phyloP scores from a whole-genome alignment of 2,329 filamentous ascomycete species.

The Nemania sp. region DNA sequence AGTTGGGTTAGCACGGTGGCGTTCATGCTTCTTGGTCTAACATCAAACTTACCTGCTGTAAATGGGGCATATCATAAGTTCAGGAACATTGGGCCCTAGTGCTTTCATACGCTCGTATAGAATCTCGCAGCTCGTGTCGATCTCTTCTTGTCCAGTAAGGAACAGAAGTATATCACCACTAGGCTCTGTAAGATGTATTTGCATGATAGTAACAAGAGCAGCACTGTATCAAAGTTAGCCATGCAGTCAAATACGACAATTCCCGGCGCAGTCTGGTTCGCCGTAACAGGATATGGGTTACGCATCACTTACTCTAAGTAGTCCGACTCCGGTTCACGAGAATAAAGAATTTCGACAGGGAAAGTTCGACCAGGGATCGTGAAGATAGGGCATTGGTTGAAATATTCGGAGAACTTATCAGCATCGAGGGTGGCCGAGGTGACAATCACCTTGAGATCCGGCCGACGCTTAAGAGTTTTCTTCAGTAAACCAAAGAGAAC shows the following conservation, averaged over 20 bases:
- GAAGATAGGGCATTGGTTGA: conserved; percentile 94
- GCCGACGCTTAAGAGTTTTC: conserved; percentile 82
- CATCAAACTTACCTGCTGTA: conserved; percentile 61
- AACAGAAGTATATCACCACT: conserved; percentile 95
- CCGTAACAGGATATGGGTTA: background rate
- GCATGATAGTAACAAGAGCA: conserved; percentile 95
- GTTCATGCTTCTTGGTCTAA: background rate
- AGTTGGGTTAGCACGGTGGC: background rate
- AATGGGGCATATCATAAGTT: conserved; percentile 91
- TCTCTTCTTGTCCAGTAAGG: conserved; percentile 96
- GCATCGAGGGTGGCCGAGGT: conserved; percentile 96
- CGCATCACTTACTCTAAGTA: conserved; percentile 68
- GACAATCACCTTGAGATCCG: conserved; percentile 92
- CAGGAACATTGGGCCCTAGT: conserved; percentile 84
- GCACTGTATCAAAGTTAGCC: conserved; percentile 46
- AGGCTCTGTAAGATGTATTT: conserved; percentile 93
- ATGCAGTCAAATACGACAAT: background rate
- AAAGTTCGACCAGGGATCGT: conserved; percentile 94
- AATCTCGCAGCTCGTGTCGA: conserved; percentile 92
- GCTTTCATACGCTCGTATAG: conserved; percentile 96
- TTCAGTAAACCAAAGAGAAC: conserved; percentile 93
- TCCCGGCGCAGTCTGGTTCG: background rate
- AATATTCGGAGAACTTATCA: conserved; percentile 96
- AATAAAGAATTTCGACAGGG: conserved; percentile 95
- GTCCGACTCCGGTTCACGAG: conserved; percentile 90